Conservation (phyloP, 2,329 filamentous ascomycete species). For the Colletotrichum somersetense region DNA sequence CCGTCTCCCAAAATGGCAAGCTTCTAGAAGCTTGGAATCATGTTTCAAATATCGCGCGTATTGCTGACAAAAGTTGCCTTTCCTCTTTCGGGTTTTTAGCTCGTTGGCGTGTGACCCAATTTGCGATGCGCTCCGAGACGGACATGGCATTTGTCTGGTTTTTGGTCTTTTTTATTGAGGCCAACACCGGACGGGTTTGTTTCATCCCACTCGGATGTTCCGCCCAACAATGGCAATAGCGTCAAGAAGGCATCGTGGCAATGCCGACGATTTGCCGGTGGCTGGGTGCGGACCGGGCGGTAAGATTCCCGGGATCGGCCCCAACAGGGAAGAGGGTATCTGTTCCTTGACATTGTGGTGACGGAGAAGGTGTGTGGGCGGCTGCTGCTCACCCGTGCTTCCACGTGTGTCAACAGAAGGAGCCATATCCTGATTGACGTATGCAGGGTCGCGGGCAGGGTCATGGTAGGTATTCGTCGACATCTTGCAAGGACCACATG, state of each 20-base stretch:
- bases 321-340: conserved; percentile 5
- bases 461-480: conserved; percentile 4
- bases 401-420: conserved; percentile 34
- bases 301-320: conserved; percentile 34
- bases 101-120: conserved; percentile 15
- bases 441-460: conserved; percentile 26
- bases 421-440: conserved; percentile 35
- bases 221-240: conserved; percentile 9
- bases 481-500: conserved; percentile 21
- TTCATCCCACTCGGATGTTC: conserved; percentile 31
- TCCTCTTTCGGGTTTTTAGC: conserved; percentile 13
- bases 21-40: conserved; percentile 36
- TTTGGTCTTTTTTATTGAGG: neutral
- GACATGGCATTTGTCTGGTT: conserved; percentile 1
- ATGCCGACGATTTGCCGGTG: conserved; percentile 30
- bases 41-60: conserved; percentile 21
- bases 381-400: conserved; percentile 34
- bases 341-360: conserved; percentile 15
- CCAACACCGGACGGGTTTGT: conserved; percentile 30
- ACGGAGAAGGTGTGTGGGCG: conserved; percentile 25
- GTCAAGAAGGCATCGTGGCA: conserved; percentile 11
- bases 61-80: conserved; percentile 20
- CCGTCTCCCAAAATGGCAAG: conserved; percentile 23
- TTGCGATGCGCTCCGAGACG: conserved; percentile 5
- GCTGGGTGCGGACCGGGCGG: conserved; percentile 32